phyloP scores from a whole-genome alignment of 179 eudicot species.

The Dionaea muscipula region DNA sequence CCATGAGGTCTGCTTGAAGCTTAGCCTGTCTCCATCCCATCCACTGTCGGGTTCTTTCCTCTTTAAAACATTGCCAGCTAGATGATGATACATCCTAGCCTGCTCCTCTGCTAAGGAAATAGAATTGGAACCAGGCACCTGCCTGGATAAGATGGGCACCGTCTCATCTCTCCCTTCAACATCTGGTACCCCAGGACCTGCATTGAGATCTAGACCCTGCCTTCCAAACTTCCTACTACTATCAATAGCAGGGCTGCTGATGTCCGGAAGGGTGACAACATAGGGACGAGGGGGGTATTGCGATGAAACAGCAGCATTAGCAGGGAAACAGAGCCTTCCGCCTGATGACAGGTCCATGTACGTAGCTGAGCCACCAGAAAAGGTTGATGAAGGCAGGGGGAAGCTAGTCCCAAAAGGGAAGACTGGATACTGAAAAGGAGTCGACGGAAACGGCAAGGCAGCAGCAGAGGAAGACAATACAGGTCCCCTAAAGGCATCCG shows the following conservation, averaged over 20 bases:
- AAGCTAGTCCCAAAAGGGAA: conserved; percentile 35
- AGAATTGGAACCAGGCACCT: conserved; percentile 16
- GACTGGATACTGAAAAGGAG: conserved; percentile 35
- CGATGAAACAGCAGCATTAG: conserved; percentile 22
- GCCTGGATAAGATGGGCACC: conserved; percentile 15
- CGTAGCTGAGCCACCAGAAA: conserved; percentile 26
- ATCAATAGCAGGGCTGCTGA: not conserved
- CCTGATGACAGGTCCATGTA: conserved; percentile 21
- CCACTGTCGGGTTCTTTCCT: conserved; percentile 4
- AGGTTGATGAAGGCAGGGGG: conserved; percentile 24
- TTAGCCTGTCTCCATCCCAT: too few species aligned
- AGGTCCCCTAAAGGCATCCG: conserved; percentile 52
- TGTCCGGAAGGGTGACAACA: not conserved
- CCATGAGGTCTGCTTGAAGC: too few species aligned
- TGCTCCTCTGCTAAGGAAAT: conserved; percentile 28
- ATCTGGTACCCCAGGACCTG: not conserved
- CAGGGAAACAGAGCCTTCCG: conserved; percentile 25
- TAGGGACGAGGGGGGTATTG: not conserved
- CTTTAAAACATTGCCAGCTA: conserved; percentile 28
- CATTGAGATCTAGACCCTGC: conserved; percentile 4
- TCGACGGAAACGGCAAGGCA: conserved; percentile 22
- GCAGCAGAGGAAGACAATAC: conserved; percentile 66
- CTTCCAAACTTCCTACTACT: not conserved
- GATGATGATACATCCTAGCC: conserved; percentile 25
- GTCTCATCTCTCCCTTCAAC: conserved; percentile 4